Conservation (phyloP, 2,329 filamentous ascomycete species). For the Ophiostoma pallidulum region DNA sequence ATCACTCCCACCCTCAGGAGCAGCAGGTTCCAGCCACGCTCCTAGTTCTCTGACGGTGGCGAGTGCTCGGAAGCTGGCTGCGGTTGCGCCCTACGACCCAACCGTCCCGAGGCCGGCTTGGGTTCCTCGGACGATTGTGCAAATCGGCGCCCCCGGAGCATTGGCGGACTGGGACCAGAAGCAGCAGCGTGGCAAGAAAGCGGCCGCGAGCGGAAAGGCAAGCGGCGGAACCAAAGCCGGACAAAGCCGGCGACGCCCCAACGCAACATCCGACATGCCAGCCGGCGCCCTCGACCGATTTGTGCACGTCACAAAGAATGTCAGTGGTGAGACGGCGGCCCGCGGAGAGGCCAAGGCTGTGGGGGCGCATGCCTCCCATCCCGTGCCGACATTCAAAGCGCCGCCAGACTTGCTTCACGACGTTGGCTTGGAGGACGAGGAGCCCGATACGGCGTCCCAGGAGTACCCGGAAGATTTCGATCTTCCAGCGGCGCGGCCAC, state of each 20-base stretch:
- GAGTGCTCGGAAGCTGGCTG: slow-evolving; percentile 23
- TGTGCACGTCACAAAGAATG: slow-evolving; percentile 28
- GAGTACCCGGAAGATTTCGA: too few species aligned
- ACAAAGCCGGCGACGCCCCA: slow-evolving; percentile 9
- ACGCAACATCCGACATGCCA: slow-evolving; percentile 14
- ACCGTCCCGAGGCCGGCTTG: slow-evolving; percentile 55
- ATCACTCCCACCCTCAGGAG: slow-evolving; percentile 11
- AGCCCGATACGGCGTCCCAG: too few species aligned
- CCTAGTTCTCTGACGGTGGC: slow-evolving; percentile 3
- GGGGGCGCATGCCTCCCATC: too few species aligned
- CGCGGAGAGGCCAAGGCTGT: not conserved
- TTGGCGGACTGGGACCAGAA: slow-evolving; percentile 54
- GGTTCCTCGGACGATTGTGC: slow-evolving; percentile 56
- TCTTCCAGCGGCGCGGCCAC: too few species aligned
- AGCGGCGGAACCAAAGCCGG: not conserved
- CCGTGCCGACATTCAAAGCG: not conserved
- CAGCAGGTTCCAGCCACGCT: slow-evolving; percentile 4
- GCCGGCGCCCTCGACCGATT: slow-evolving; percentile 29
- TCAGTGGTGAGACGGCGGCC: not conserved
- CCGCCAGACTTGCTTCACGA: not conserved
- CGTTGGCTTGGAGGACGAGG: not conserved
- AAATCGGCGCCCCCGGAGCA: slow-evolving; percentile 53
- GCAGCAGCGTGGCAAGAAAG: slow-evolving; percentile 17
- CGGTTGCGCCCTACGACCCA: slow-evolving; percentile 47
- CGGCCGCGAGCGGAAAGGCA: not conserved